Evolutionary conservation across 2,329 filamentous ascomycete species (phyloP), one percentile per base, ranked within the genome.

Genomic region (Metarhizium brunneum): DNA sequence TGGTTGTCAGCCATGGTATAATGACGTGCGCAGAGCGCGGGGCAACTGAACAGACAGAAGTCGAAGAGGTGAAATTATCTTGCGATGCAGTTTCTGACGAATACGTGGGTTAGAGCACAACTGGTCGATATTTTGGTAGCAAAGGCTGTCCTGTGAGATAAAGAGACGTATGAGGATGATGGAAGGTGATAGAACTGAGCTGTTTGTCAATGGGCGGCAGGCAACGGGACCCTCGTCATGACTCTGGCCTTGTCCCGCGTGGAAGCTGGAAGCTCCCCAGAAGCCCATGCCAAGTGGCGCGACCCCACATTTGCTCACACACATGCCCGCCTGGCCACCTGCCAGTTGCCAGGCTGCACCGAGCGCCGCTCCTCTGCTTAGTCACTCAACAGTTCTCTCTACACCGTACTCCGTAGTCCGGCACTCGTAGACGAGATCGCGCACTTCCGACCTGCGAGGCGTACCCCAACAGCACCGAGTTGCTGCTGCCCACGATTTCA

Each of bases 151-250:
- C 4, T 40, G 7, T 30, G 45, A 3, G 25, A 48, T 7, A 14
- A 30, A 20, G 25, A 30, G 32, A 25, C 51, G 50, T 40, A 40
- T 53, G 29, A 38, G 55, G 52, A 25, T 45, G 53, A 40, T 30
- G 13, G 29, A 54, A 43, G 32, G n/a, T 10, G 20, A 36, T 29
- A 42, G 42, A 50, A 50, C 29, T 29, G 11, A 30, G 36, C 25
- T 48, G 45, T 14, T 30, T 48, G 45, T 48, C 20, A 30, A 29
- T 30, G 13, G 45, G 10, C 45, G 45, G 36, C 47, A 57, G 59
- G 61, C 61, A 57, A 53, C 55, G 52, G 50, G 48, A 30, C 51
- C 49, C 57, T 60, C 59, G 58, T 58, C 57, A 59, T 58, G 48
- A 58, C 42, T 53, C 32, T 8, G 32, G 10, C 32, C 32, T 35